Conservation (phyloP, 768 basidiomycete species). For the Ramaria sp. region DNA sequence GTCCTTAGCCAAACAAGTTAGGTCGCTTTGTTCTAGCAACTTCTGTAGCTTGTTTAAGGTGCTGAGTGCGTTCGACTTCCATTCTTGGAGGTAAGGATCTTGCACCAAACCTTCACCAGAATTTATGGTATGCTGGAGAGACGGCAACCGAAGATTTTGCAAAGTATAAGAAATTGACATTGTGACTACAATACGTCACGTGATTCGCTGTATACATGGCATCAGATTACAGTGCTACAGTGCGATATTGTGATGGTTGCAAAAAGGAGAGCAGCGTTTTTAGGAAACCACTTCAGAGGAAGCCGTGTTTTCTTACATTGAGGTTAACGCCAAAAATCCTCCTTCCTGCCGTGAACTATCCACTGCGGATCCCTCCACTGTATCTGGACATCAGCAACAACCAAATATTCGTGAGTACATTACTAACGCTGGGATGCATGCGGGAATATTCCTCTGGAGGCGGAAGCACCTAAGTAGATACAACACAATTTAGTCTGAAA, state of each 20-base stretch:
- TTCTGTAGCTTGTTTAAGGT: constrained; percentile 23
- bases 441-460: neutral
- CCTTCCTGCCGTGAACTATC: neutral
- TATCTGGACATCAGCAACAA: neutral
- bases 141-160: neutral
- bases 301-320: too few relatives aligned
- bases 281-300: too few relatives aligned
- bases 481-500: neutral
- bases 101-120: neutral
- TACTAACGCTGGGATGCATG: neutral
- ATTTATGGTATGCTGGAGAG: neutral
- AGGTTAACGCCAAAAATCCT: too few relatives aligned
- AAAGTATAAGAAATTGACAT: too few relatives aligned
- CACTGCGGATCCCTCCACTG: neutral
- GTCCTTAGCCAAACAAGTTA: constrained; percentile 18
- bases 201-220: too few relatives aligned
- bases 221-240: too few relatives aligned
- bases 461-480: neutral
- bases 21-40: constrained; percentile 11
- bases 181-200: too few relatives aligned
- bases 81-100: constrained; percentile 27
- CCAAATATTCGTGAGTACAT: neutral
- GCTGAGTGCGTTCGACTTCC: constrained; percentile 31
- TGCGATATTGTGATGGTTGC: too few relatives aligned
- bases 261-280: too few relatives aligned